Evolutionary conservation across 2,329 filamentous ascomycete genomes (phyloP).

Genomic region (Hymenoscyphus repandus): DNA sequence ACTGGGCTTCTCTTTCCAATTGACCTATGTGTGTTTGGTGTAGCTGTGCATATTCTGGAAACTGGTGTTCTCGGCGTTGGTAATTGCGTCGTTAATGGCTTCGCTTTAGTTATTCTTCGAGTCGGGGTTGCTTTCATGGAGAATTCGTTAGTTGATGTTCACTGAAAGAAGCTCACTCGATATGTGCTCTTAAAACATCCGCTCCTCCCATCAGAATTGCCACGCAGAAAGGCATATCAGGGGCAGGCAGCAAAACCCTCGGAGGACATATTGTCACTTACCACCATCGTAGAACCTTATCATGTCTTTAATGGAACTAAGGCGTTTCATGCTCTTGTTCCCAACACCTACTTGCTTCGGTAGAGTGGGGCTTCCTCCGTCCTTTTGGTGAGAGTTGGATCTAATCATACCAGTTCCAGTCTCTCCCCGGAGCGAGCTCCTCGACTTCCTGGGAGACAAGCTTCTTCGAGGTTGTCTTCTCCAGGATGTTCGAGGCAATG

Average conservation of each 20-base stretch:
- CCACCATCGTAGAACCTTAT: slow-evolving; percentile 25
- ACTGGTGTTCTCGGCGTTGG: not conserved
- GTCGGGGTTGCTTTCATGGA: slow-evolving; percentile 11
- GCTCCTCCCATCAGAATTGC: too few relatives aligned
- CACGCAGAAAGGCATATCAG: too few relatives aligned
- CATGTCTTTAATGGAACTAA: slow-evolving; percentile 19
- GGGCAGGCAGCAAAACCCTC: not conserved
- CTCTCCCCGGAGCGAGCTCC: not conserved
- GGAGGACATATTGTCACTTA: slow-evolving; percentile 2
- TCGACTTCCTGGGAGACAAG: not conserved
- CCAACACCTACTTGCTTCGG: not conserved
- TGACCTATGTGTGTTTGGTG: too few relatives aligned
- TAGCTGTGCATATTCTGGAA: not conserved
- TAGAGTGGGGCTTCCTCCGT: slow-evolving; percentile 1
- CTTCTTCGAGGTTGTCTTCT: not conserved
- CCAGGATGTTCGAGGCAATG: not conserved
- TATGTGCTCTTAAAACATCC: too few relatives aligned
- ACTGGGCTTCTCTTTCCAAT: too few relatives aligned
- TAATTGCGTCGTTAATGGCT: not conserved
- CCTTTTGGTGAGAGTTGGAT: slow-evolving; percentile 1
- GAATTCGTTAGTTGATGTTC: not conserved
- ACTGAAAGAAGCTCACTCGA: not conserved
- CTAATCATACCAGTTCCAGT: not conserved
- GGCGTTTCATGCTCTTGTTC: slow-evolving; percentile 4
- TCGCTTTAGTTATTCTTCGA: slow-evolving; percentile 6